phyloP scores from a whole-genome alignment of 2,329 filamentous ascomycete species.

The Coniella vitis region DNA sequence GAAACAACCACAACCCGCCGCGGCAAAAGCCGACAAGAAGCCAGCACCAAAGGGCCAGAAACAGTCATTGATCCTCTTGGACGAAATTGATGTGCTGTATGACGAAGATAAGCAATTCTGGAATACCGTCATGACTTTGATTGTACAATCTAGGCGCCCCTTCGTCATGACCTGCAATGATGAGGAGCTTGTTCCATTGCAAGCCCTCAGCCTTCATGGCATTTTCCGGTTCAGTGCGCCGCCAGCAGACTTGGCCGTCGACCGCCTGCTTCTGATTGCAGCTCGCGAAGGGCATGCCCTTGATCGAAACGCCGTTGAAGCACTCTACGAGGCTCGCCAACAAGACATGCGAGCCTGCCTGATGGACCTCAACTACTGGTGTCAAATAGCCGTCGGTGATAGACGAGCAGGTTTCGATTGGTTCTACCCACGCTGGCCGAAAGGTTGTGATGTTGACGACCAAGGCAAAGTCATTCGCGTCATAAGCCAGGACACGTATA shows the following conservation, averaged over 20 bases:
- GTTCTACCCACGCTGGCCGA: constrained; percentile 75
- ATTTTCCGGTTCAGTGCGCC: constrained; percentile 71
- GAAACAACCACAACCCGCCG: constrained; percentile 22
- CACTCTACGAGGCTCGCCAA: constrained; percentile 62
- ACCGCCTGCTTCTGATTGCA: constrained; percentile 75
- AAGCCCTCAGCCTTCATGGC: constrained; percentile 71
- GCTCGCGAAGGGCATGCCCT: constrained; percentile 86
- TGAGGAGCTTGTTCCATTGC: constrained; percentile 70
- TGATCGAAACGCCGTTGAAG: constrained; percentile 55
- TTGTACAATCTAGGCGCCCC: constrained; percentile 78
- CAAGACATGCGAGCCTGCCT: constrained; percentile 75
- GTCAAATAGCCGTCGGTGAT: constrained; percentile 90
- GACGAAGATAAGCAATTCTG: constrained; percentile 97
- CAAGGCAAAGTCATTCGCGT: constrained; percentile 66
- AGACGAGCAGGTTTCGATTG: constrained; percentile 82
- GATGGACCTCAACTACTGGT: constrained; percentile 89
- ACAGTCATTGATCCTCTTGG: constrained; percentile 87
- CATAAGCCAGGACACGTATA: constrained; percentile 74
- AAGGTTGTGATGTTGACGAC: constrained; percentile 60
- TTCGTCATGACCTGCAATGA: constrained; percentile 95
- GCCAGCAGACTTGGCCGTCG: constrained; percentile 59
- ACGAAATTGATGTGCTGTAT: constrained; percentile 90
- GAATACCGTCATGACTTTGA: constrained; percentile 70
- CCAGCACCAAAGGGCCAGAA: constrained; percentile 56
- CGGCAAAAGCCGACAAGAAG: constrained; percentile 23